Conservation (phyloP, 495 filamentous ascomycete genomes). For the Aspergillus nidulans region DNA sequence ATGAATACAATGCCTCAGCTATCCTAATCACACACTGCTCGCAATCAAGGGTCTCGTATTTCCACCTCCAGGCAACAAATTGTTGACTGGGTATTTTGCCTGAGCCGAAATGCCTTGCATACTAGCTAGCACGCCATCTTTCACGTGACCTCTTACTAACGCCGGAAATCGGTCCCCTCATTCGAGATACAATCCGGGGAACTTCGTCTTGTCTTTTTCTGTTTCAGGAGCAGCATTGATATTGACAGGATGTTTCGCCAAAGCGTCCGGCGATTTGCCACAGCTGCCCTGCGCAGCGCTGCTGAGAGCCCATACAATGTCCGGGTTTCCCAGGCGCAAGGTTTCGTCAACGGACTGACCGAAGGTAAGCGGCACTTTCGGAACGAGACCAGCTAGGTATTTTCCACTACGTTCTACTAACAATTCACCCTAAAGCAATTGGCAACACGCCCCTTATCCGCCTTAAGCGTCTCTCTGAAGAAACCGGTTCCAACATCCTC, state of each 20-base stretch:
- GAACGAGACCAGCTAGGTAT: too few relatives aligned
- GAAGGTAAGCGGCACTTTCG: slow-evolving; percentile 58
- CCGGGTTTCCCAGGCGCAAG: slow-evolving; percentile 76
- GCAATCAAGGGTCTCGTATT: too few relatives aligned
- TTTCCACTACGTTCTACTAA: too few relatives aligned
- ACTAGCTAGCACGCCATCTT: slow-evolving; percentile 19
- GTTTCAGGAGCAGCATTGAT: slow-evolving; percentile 5
- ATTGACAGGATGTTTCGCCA: slow-evolving; percentile 51
- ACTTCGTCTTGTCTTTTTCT: not conserved
- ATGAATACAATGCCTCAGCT: too few relatives aligned
- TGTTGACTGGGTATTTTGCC: too few relatives aligned
- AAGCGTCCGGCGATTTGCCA: slow-evolving; percentile 52
- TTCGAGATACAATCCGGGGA: slow-evolving; percentile 8
- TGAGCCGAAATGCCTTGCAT: not conserved
- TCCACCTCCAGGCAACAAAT: too few relatives aligned
- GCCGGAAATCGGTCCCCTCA: slow-evolving; percentile 20
- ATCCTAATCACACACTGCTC: too few relatives aligned
- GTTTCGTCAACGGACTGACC: slow-evolving; percentile 74
- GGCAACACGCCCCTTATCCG: slow-evolving; percentile 95
- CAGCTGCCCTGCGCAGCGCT: slow-evolving; percentile 49
- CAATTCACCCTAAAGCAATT: slow-evolving; percentile 59
- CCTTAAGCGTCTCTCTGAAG: slow-evolving; percentile 78
- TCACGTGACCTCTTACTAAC: slow-evolving; percentile 24
- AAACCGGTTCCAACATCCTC: slow-evolving; percentile 90
- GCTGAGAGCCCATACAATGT: slow-evolving; percentile 46